Evolutionary conservation across 2,329 filamentous ascomycete species (phyloP), one percentile per base, ranked within the genome.

Genomic region (Ophioceras dolichostomum): DNA sequence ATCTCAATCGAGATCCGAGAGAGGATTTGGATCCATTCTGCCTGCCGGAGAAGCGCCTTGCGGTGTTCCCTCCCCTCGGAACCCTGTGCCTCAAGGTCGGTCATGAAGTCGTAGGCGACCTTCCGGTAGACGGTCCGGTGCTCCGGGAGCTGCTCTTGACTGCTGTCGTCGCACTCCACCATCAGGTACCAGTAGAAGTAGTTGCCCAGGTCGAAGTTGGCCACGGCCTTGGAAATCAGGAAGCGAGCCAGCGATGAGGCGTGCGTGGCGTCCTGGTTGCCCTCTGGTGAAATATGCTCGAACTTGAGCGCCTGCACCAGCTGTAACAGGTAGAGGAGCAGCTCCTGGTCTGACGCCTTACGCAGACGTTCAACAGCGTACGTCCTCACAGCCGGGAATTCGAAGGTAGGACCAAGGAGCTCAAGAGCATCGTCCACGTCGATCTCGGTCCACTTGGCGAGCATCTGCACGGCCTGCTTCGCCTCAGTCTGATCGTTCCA

Each of bases 121-220:
- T 89, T 87, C 20, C 84, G 81, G 57, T 94, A 98, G 14, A 96
- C 76, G 43, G 84, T 83, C 32, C 84, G 81, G 52, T 89, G 82
- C 39, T 79, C 76, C 4, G 75, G 67, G 17, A 77, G 71, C 48
- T 88, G 84, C 31, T 86, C 81, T 4, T 77, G 76, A 45, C 82
- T 87, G 41, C 70, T 67, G 54, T 95, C 89, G 48, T 93, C 86
- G 47, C 88, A 93, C 60, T 98, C 93, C 2, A 98, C 91, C 79
- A 95, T 95, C 3, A 98, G 69, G 57, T 96, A 98, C 91, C 91
- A 98, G 56, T 95, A 85, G 38, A 98, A 76, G 59, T 93, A 94
- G 54, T 94, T 98, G 21, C 89, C 91, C 2, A 98, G 70, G 41
- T 83, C 80, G 50, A 95, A 84, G 52, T 94, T 96, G 43, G 80